Conservation (phyloP, 805 yeast genomes). For the Diddensiella transvaalensis region DNA sequence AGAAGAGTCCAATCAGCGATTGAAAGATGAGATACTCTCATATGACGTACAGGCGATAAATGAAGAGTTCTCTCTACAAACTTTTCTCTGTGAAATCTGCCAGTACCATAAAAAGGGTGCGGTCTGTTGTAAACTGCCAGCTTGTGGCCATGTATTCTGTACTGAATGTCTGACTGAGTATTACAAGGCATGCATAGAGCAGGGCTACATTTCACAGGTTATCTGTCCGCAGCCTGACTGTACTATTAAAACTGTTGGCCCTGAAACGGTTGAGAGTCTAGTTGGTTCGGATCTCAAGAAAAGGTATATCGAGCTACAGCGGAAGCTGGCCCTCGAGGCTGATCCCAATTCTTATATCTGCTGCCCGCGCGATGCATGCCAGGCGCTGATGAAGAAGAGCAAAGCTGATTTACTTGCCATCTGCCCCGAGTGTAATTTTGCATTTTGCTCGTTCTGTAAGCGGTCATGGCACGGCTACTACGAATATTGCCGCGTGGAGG, state of each 20-base stretch:
- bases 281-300: slow-evolving; percentile 12
- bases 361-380: slow-evolving; percentile 23
- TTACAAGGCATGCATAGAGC: slow-evolving; percentile 20
- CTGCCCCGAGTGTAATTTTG: slow-evolving; percentile 24
- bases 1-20: background rate
- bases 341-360: slow-evolving; percentile 15
- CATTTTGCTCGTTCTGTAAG: slow-evolving; percentile 22
- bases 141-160: slow-evolving; percentile 23
- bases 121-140: slow-evolving; percentile 14
- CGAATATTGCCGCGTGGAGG: slow-evolving; percentile 18
- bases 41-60: slow-evolving; percentile 12
- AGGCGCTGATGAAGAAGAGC: slow-evolving; percentile 18
- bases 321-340: slow-evolving; percentile 17
- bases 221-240: slow-evolving; percentile 21
- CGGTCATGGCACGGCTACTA: slow-evolving; percentile 26
- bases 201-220: slow-evolving; percentile 22
- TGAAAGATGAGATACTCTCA: slow-evolving; percentile 11
- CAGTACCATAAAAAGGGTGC: slow-evolving; percentile 19
- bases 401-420: slow-evolving; percentile 21
- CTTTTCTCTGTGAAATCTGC: slow-evolving; percentile 23
- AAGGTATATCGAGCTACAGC: slow-evolving; percentile 10
- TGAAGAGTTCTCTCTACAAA: slow-evolving; percentile 15
- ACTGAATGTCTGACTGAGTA: slow-evolving; percentile 19
- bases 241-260: slow-evolving; percentile 5
- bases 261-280: slow-evolving; percentile 9